Conservation (phyloP, 2,329 filamentous ascomycete genomes). For the Paecilomyces fulvus region DNA sequence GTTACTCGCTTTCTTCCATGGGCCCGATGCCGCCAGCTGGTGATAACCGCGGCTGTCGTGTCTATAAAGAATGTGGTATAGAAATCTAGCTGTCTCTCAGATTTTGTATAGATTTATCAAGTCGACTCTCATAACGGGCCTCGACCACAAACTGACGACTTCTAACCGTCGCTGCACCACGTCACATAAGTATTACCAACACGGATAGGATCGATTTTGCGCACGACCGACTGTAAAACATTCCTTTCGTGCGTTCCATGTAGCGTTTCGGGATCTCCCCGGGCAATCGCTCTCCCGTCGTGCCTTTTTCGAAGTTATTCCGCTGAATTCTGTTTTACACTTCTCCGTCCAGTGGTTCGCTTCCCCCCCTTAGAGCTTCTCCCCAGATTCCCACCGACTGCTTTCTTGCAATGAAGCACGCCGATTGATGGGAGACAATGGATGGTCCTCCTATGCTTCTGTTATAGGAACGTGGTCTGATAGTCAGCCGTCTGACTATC, state of each 20-base stretch:
- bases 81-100: too few species aligned
- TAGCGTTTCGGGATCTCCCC: not conserved
- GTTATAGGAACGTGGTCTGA: too few species aligned
- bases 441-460: not conserved
- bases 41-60: not conserved
- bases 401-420: not conserved
- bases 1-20: conserved; percentile 1
- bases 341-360: not conserved
- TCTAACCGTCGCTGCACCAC: too few species aligned
- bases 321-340: not conserved
- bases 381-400: not conserved
- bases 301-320: not conserved
- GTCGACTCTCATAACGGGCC: too few species aligned
- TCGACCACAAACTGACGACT: too few species aligned
- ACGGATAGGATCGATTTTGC: too few species aligned
- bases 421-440: not conserved
- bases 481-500: too few species aligned
- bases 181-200: too few species aligned
- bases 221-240: too few species aligned
- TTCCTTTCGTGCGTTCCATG: conserved; percentile 16
- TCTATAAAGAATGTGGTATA: too few species aligned
- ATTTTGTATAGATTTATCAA: too few species aligned
- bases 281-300: not conserved
- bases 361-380: not conserved
- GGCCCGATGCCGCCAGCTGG: not conserved